phyloP scores from a whole-genome alignment of 768 basidiomycete genomes.

The Strobilomyces confusus region DNA sequence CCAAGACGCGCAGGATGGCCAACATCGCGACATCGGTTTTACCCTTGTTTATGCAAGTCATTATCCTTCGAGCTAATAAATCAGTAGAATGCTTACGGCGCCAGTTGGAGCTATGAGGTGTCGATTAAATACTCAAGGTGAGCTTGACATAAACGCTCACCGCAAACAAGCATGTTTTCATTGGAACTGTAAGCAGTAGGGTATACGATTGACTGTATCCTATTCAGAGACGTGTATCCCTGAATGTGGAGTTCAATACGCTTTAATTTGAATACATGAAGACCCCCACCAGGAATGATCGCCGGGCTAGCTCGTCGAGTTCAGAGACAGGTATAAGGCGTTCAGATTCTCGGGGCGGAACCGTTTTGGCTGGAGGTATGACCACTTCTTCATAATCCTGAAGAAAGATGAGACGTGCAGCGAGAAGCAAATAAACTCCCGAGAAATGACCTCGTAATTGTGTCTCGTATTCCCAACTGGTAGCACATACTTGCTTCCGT shows the following conservation, averaged over 20 bases:
- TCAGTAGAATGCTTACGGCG: slow-evolving; percentile 57
- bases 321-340: slow-evolving; percentile 66
- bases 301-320: slow-evolving; percentile 70
- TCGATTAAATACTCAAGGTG: neutral
- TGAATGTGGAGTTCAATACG: slow-evolving; percentile 26
- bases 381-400: slow-evolving; percentile 88
- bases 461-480: slow-evolving; percentile 78
- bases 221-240: slow-evolving; percentile 85
- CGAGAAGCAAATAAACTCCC: neutral
- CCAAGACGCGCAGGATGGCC: slow-evolving; percentile 82
- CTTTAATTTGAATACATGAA: neutral
- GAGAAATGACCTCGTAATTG: slow-evolving; percentile 54
- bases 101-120: slow-evolving; percentile 81
- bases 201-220: slow-evolving; percentile 94
- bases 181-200: slow-evolving; percentile 92
- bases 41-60: slow-evolving; percentile 50
- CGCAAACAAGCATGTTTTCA: slow-evolving; percentile 84
- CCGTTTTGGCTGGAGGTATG: slow-evolving; percentile 76
- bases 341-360: slow-evolving; percentile 72
- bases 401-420: slow-evolving; percentile 5
- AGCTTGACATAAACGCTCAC: slow-evolving; percentile 13
- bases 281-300: slow-evolving; percentile 74
- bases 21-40: slow-evolving; percentile 99
- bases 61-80: neutral
- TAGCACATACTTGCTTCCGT: slow-evolving; percentile 74